Percentiles rank a stretch among this genome's conserved stretches.
Evolutionary conservation across 1,139 yeast genomes (phyloP).

Genomic region (Suhomyces terraborum): DNA sequence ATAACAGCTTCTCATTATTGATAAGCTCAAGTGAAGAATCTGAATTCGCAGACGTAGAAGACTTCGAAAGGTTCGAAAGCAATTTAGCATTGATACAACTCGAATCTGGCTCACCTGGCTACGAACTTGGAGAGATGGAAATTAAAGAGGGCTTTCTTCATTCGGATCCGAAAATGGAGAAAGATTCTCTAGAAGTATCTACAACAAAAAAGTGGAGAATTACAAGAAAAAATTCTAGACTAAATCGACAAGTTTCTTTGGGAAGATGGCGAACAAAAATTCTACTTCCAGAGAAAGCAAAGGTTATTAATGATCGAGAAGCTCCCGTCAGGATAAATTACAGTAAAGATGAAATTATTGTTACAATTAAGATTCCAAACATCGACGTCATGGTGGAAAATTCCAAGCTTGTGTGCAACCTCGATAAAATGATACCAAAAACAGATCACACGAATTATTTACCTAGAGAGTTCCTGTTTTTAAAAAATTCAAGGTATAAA

Average conservation of each 20-base stretch:
- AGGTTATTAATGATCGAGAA: too few species aligned
- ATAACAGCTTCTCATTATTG: not conserved
- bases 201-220: not conserved
- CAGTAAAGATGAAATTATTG: not conserved
- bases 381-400: not conserved
- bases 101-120: not conserved
- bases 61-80: not conserved
- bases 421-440: not conserved
- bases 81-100: not conserved
- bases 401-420: not conserved
- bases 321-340: not conserved
- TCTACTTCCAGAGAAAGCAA: not conserved
- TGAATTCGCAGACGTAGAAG: not conserved
- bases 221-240: not conserved
- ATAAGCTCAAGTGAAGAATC: not conserved
- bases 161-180: too few species aligned
- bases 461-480: conserved; percentile 2
- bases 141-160: not conserved
- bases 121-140: not conserved
- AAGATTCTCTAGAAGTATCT: not conserved
- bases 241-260: not conserved
- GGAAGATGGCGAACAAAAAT: conserved; percentile 1
- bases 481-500: conserved; percentile 4
- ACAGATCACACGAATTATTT: not conserved
- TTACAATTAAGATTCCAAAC: not conserved